phyloP scores from a whole-genome alignment of 2,329 filamentous ascomycete species.

The Claviceps pazoutovae region DNA sequence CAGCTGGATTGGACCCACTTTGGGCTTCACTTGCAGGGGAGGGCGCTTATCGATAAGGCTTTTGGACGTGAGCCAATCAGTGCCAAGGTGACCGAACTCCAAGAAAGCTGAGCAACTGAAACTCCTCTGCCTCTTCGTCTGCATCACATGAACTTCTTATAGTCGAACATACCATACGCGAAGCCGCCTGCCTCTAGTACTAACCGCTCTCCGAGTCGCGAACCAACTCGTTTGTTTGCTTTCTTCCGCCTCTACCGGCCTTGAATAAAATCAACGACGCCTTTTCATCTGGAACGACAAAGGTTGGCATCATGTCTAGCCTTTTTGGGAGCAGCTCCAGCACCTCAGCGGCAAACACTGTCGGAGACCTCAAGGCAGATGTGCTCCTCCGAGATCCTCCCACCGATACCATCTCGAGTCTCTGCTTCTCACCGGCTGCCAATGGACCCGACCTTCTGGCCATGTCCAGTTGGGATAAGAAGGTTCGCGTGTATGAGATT shows the following conservation, averaged over 20 bases:
- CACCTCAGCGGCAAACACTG: slow-evolving; percentile 50
- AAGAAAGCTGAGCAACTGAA: neutral
- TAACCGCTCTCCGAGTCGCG: neutral
- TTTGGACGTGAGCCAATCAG: slow-evolving; percentile 2
- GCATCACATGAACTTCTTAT: neutral
- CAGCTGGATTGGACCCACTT: slow-evolving; percentile 10
- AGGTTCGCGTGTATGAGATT: slow-evolving; percentile 93
- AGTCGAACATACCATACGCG: neutral
- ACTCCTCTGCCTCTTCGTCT: neutral
- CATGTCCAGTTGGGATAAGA: slow-evolving; percentile 93
- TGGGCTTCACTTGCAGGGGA: neutral
- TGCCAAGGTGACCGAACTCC: neutral
- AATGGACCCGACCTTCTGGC: slow-evolving; percentile 60
- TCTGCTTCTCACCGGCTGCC: slow-evolving; percentile 60
- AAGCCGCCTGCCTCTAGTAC: neutral
- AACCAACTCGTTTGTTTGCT: neutral
- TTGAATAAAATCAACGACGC: neutral
- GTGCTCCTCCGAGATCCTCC: slow-evolving; percentile 66
- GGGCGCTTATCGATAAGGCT: neutral
- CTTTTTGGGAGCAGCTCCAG: slow-evolving; percentile 43
- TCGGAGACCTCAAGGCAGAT: slow-evolving; percentile 85
- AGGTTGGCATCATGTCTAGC: slow-evolving; percentile 41
- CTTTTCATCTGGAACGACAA: neutral
- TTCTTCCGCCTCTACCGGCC: neutral
- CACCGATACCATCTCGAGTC: slow-evolving; percentile 77